Percentiles rank a stretch among this genome's conserved stretches.
These are phyloP conservation scores for Colletotrichum siamense DNA, from an alignment of 2,329 filamentous ascomycete species.

Conservation along the genomic window DNA sequence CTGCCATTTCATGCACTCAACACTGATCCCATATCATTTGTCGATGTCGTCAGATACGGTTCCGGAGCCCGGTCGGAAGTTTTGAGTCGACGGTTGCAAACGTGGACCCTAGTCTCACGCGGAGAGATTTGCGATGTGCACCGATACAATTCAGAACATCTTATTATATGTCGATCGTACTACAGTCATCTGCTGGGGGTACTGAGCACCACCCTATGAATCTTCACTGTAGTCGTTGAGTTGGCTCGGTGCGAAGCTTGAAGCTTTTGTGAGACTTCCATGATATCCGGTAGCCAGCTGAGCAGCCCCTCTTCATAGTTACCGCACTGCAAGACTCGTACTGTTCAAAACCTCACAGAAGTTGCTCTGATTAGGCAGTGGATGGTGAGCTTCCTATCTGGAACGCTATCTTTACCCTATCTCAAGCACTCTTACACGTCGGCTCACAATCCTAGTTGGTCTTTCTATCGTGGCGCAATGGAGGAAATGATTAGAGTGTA, in stretches of 20 bases:
- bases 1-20: background rate
- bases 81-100: background rate
- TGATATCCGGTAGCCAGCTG: fast-evolving
- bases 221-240: background rate
- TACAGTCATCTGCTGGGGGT: background rate
- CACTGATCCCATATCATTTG: background rate
- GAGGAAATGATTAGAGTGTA: background rate
- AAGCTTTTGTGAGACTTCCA: background rate
- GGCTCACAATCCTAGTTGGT: background rate
- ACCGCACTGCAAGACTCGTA: background rate
- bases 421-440: background rate
- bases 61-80: background rate
- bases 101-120: background rate
- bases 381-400: background rate
- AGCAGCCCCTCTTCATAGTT: background rate
- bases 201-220: background rate
- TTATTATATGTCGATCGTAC: background rate
- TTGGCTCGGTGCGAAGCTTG: background rate
- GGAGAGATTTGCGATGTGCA: background rate
- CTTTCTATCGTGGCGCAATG: background rate
- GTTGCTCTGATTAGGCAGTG: background rate
- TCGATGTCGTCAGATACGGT: background rate
- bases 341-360: background rate
- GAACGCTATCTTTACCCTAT: background rate
- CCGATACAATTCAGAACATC: background rate